These are phyloP conservation scores for Kwoniella sp. DNA, from an alignment of 768 basidiomycete species.

Conservation along the genomic window DNA sequence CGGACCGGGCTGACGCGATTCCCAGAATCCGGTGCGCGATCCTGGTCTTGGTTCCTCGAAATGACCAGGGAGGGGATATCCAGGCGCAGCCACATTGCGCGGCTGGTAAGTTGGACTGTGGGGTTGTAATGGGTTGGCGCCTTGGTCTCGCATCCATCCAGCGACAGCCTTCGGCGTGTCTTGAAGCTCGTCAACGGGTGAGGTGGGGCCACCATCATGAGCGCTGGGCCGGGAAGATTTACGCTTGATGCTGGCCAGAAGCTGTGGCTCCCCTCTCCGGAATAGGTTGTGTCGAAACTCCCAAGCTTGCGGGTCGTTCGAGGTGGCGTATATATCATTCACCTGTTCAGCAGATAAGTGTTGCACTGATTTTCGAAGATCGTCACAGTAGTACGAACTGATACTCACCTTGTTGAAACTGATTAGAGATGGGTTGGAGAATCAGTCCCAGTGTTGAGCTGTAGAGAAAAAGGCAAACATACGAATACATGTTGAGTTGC, in stretches of 20 bases:
- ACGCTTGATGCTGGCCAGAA: conserved; percentile 45
- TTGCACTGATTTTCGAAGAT: background rate
- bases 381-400: background rate
- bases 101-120: background rate
- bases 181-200: conserved; percentile 24
- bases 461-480: conserved; percentile 11
- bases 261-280: conserved; percentile 46
- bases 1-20: conserved; percentile 9
- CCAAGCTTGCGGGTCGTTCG: conserved; percentile 44
- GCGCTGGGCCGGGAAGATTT: conserved; percentile 32
- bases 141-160: conserved; percentile 36
- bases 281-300: conserved; percentile 50
- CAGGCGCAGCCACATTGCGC: too few relatives aligned
- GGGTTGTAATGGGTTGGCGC: conserved; percentile 1
- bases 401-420: conserved; percentile 41
- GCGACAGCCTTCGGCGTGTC: conserved; percentile 17
- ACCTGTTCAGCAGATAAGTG: conserved; percentile 44
- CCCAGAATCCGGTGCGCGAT: conserved; percentile 12
- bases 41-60: conserved; percentile 7
- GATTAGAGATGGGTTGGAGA: background rate
- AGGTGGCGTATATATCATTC: conserved; percentile 44
- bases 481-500: conserved; percentile 94
- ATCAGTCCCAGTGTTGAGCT: background rate
- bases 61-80: background rate
- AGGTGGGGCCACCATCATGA: conserved; percentile 16